Evolutionary conservation across 208 protist genomes (phyloP).

Genomic region (Trypanosoma boissoni): DNA sequence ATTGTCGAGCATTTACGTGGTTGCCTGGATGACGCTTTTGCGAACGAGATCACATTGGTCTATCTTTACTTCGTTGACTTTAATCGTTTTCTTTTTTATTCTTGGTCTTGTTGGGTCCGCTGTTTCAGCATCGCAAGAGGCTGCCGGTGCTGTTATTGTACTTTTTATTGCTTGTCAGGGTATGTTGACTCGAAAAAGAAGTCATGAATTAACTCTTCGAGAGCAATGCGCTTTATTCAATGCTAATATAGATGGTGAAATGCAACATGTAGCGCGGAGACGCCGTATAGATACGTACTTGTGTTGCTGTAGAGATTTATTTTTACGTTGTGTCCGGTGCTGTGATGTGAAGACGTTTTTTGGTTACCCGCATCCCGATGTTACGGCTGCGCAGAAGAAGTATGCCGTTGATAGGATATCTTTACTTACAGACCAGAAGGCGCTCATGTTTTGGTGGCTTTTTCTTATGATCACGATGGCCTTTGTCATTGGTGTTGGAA

Average conservation of each 20-base stretch:
- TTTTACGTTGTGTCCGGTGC: constrained; percentile 68
- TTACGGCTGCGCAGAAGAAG: constrained; percentile 50
- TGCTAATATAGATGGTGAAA: constrained; percentile 19
- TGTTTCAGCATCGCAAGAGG: constrained; percentile 28
- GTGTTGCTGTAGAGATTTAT: constrained; percentile 69
- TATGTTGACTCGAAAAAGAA: constrained; percentile 76
- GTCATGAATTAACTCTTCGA: constrained; percentile 50
- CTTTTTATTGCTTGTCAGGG: constrained; percentile 68
- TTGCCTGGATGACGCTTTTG: constrained; percentile 74
- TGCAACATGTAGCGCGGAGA: constrained; percentile 29
- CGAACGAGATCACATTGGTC: constrained; percentile 66
- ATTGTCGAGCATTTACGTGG: constrained; percentile 57
- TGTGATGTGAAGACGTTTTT: constrained; percentile 66
- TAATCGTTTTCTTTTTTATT: constrained; percentile 52
- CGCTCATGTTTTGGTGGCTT: constrained; percentile 80
- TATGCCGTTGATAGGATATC: constrained; percentile 55
- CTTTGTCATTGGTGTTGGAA: constrained; percentile 67
- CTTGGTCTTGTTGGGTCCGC: constrained; percentile 50
- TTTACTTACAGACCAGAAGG: constrained; percentile 73
- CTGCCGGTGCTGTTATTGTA: constrained; percentile 35
- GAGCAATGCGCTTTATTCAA: constrained; percentile 47
- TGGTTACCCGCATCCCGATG: constrained; percentile 73
- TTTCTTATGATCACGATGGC: constrained; percentile 71
- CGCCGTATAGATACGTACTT: constrained; percentile 65
- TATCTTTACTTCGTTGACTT: constrained; percentile 43